A percentile compares a stretch with the other conserved stretches of the same genome.
phyloP scores from a whole-genome alignment of 2,329 filamentous ascomycete genomes.

The Ilyonectria mors-panacis region DNA sequence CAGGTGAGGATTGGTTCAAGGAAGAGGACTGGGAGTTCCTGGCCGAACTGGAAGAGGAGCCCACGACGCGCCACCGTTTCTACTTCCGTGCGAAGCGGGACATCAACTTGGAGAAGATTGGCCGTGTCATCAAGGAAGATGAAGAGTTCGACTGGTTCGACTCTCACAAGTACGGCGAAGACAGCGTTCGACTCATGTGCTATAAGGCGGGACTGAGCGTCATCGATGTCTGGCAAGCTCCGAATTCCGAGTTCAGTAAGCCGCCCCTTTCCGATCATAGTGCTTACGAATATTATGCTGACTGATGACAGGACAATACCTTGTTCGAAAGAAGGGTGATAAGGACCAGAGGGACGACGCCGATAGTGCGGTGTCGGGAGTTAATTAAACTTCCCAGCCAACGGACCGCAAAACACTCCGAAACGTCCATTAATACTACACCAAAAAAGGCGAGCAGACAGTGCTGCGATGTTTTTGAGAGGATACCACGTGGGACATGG shows the following conservation, averaged over 20 bases:
- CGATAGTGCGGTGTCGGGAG: constrained; percentile 56
- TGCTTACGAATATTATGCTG: constrained; percentile 36
- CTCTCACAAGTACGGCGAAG: constrained; percentile 58
- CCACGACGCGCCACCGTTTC: constrained; percentile 58
- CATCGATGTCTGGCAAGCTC: constrained; percentile 54
- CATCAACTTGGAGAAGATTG: constrained; percentile 46
- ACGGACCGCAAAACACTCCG: constrained; percentile 28
- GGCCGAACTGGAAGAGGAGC: constrained; percentile 54
- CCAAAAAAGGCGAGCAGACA: constrained; percentile 47
- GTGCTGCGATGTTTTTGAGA: constrained; percentile 42
- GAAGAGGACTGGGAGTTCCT: constrained; percentile 57
- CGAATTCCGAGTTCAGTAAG: constrained; percentile 58
- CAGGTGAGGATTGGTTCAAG: constrained; percentile 53
- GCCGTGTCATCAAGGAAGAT: constrained; percentile 48
- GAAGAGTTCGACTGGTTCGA: constrained; percentile 61
- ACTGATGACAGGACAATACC: constrained; percentile 54
- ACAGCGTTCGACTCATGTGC: constrained; percentile 57
- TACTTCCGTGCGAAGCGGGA: constrained; percentile 56
- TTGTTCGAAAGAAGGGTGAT: constrained; percentile 51
- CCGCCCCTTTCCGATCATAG: constrained; percentile 22
- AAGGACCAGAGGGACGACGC: constrained; percentile 53
- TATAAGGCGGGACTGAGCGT: constrained; percentile 56
- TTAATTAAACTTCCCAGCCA: constrained; percentile 36
- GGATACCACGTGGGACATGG: constrained; percentile 29
- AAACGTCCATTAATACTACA: constrained; percentile 37